A percentile compares a stretch with the other conserved stretches of the same genome.
phyloP scores from a whole-genome alignment of 129 eudicot species.

The Deinandra increscens region DNA sequence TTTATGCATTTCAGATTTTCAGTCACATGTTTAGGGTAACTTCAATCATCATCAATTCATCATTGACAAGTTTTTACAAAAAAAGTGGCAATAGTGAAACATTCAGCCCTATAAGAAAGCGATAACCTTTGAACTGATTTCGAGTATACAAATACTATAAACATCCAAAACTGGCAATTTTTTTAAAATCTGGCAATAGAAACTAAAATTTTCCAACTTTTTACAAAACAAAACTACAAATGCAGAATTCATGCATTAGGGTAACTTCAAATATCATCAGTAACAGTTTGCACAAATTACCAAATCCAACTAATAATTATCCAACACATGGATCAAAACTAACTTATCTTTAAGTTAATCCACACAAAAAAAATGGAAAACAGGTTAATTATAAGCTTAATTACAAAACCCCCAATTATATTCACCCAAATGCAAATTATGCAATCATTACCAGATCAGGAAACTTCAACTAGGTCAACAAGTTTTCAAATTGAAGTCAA shows the following conservation, averaged over 20 bases:
- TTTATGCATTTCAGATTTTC: too few relatives aligned
- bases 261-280: conserved; percentile 12
- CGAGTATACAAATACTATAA: not conserved
- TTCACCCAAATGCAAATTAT: conserved; percentile 20
- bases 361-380: conserved; percentile 10
- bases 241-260: not conserved
- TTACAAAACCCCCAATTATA: conserved; percentile 5
- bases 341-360: conserved; percentile 8
- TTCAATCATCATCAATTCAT: too few relatives aligned
- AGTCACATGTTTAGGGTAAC: too few relatives aligned
- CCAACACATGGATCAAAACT: not conserved
- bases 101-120: conserved; percentile 30
- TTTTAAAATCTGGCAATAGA: not conserved
- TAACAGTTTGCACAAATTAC: conserved; percentile 4
- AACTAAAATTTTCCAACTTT: not conserved
- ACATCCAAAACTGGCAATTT: not conserved
- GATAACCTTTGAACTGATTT: not conserved
- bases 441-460: conserved; percentile 20
- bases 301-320: conserved; percentile 22
- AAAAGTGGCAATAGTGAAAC: too few relatives aligned
- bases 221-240: not conserved
- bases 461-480: conserved; percentile 37
- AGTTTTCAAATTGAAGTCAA: conserved; percentile 31
- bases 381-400: conserved; percentile 22
- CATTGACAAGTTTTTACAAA: too few relatives aligned